Evolutionary conservation across 176 grass and related monocot genomes (phyloP), one percentile per base, ranked within the genome.

Genomic region (Raddia guianensis): DNA sequence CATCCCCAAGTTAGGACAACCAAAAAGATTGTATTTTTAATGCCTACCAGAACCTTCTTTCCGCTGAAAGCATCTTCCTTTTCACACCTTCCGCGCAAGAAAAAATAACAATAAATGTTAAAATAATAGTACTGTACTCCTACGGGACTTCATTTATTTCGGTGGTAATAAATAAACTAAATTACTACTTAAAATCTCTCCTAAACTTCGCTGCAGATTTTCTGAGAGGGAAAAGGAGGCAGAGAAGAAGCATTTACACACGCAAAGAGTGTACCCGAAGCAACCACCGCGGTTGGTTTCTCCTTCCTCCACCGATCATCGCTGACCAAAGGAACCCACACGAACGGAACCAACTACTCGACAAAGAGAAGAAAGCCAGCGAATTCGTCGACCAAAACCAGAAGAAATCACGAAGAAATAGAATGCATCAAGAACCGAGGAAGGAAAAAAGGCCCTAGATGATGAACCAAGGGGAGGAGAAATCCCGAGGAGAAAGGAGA

Each of bases 31-130:
- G 27, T 34, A 20, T 32, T 45, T 80, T 65, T 56, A 66, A 86
- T 61, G 65, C 55, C 44, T 34, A 7, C 70, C 9, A 50, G 55
- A 73, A 89, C 60, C 3, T 72, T 72, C 43, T 66, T 7, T 27
- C 77, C 72, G 82, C 74, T 66, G 83, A 89, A 77, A 49, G 87
- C 82, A 76, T 73, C 58, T 71, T 20, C 78, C 69, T 52, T 43
- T 89, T 82, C 87, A 89, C 87, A 82, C 82, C 73, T 67, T 66
- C 15, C 3, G 33, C 68, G 10, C 78, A 35, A 19, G 68, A 14
- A 16, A 42, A 54, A 52, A 40, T 5, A 57, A 2, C 5, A 82
- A 50, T 11, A 73, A 16, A 32, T 59, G 3, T 4, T 61, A 3
- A 55, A 47, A 43, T 42, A 27, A 27, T 1, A n/a, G n/a, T n/a